These are phyloP conservation scores for Saccharum hybrid DNA, from an alignment of 202 grass and related monocot genomes.

Conservation along the genomic window DNA sequence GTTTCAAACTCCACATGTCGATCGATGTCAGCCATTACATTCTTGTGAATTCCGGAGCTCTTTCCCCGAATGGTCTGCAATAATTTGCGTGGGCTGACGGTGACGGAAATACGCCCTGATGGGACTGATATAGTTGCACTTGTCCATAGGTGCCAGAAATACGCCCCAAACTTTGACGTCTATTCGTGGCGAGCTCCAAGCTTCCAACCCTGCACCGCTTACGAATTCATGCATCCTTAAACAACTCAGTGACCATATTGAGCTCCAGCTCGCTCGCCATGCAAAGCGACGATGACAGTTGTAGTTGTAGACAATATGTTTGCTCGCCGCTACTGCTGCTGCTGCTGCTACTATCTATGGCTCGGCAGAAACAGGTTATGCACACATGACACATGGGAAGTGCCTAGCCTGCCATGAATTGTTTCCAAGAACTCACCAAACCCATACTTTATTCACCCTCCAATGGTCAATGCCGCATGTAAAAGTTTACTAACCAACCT, in stretches of 20 bases:
- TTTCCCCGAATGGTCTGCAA: neutral
- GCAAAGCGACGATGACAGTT: neutral
- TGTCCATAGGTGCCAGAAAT: neutral
- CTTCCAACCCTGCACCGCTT: constrained; percentile 2
- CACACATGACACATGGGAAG: constrained; percentile 1
- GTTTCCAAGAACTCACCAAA: constrained; percentile 42
- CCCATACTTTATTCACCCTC: neutral
- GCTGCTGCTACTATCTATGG: neutral
- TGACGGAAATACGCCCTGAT: neutral
- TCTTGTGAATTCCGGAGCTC: neutral
- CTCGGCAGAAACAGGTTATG: neutral
- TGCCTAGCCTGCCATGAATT: neutral
- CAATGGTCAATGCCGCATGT: constrained; percentile 34
- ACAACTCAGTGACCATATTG: neutral
- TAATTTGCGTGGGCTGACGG: neutral
- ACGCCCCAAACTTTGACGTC: neutral
- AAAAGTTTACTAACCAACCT: constrained; percentile 38
- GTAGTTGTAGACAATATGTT: neutral
- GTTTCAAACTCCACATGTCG: no score
- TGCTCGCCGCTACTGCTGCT: neutral
- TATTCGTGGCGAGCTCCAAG: neutral
- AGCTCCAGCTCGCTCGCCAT: neutral
- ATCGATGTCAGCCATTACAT: neutral
- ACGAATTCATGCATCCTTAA: neutral
- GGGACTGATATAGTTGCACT: neutral